Evolutionary conservation across 73 alveolate genomes (phyloP), one percentile per base, ranked within the genome.

Genomic region (Paramecium sexaurelia): DNA sequence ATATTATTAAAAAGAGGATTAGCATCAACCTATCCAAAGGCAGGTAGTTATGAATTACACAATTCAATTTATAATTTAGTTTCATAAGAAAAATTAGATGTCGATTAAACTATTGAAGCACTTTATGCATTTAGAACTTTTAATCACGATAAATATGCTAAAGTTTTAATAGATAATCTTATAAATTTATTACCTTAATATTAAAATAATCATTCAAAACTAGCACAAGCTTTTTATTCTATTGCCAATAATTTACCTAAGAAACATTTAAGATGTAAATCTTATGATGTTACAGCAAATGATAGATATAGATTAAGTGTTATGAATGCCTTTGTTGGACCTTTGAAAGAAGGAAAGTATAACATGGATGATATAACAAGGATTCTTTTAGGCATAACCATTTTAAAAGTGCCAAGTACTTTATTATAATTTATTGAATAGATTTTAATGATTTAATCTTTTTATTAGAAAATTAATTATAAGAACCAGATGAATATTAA

Each of bases 1-100:
- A 40, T 78, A 0, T 45, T 39, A 41, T 43, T 78, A 7, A 78
- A 78, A 43, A n/a, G 68, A 45, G 90, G 90, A 37, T 41, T 78
- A 19, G 90, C 90, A 7, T 20, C 90, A 41, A 40, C 90, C 7
- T 78, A 41, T 45, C 90, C 90, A 19, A 78, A 78, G 17, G 90
- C 71, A n/a, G 68, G 90, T 7, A 40, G 55, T 78, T 45, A 78
- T 45, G 45, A 78, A 41, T 39, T 78, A 40, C 90, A 78, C 36
- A 40, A 45, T 6, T 29, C 41, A 39, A 78, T 78, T 19, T 41
- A 78, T 41, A 32, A 78, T 29, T 78, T 78, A 78, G 71, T 41
- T n/a, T 26, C 40, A 8, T 20, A 78, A 45, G 90, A 78, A 19
- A 78, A 41, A 6, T 32, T 78, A 7, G 22, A 26, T 41, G 90